Base-by-base conservation (phyloP, 768 basidiomycete genomes). In the Leccinum broughii region DNA sequence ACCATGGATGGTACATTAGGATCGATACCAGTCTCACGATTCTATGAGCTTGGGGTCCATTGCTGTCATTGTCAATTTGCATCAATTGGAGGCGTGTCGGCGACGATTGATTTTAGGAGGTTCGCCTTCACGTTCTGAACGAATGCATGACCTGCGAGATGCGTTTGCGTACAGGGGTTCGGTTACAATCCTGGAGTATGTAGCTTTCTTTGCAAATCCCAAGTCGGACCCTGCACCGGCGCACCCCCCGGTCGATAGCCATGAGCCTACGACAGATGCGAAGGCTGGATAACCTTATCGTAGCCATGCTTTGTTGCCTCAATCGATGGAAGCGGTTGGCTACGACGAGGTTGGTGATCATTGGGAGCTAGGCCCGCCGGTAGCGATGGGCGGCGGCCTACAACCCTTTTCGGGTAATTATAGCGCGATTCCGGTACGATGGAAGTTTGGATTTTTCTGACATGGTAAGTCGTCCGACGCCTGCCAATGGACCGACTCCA, bases 101-200 rank as follows among this genome's bases (percentile, higher is more conserved):
- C 8, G 20, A 54, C 55, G 39, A 15, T 56, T 56, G 34, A 35
- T 17, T 13, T 28, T 28, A 35, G 34, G 54, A 20, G 20, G 51
- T 34, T 39, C 26, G 22, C 22, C 2, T 22, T 22, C 22, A 22
- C 85, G 77, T 85, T 89, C 66, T 87, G 84, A 28, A 92, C 80
- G 73, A 98, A 97, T 2, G 83, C 65, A 26, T 90, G 88, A 76
- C 97, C 95, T 93, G 85, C 64, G 60, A 97, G 81, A 73, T 93
- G 85, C 64, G 89, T 90, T 68, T 83, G 79, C 3, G 94, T 95
- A 69, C 90, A 87, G 9, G 93, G 5, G 92, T 95, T 97, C 35
- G 77, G 22, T 22, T 22, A 4, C 26, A 26, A 73, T 46, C 32
- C 3, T 78, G 75, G 78, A 98, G 95, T 28, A 7, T 28, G 28